Base-by-base conservation (phyloP, 2,329 filamentous ascomycete genomes). In the Talaromyces funiculosus region DNA sequence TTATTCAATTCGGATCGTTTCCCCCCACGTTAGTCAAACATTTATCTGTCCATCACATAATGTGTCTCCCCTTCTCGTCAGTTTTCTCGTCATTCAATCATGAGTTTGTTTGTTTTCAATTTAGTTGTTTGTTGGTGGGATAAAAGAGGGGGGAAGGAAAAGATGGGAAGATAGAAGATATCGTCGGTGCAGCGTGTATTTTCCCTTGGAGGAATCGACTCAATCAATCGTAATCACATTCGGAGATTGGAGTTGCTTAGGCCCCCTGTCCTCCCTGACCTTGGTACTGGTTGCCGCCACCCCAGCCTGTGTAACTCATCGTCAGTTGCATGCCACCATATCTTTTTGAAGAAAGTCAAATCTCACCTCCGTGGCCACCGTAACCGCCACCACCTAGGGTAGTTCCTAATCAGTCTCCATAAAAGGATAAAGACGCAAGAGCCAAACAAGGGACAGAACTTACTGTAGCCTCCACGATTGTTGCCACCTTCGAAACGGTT, bases 401-500 rank as follows among this genome's bases (percentile, higher is more conserved):
- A 57, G 16, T 40, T 38, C 14, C 26, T 37, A 35, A 35, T 66
- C 62, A 63, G 61, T 42, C 26, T 56, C 58, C 51, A 42, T 60
- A 9, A 51, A n/a, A 20, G 0, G 12, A 14, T 31, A n/a, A 62
- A 66, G 35, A 73, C 72, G 59, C 69, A n/a, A 14, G 4, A 7
- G 7, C n/a, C 6, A 43, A 16, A 8, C 18, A 14, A 45, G 18
- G 40, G 31, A 45, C n/a, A n/a, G n/a, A 38, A 24, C 31, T 68
- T 71, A 64, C 66, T 59, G 35, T 66, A 67, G 33, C 77, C 74
- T 53, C 72, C 72, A 63, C 80, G 64, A 49, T 68, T 66, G 45
- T 68, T 68, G 58, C 71, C 69, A 60, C 70, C 71, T 55, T 73
- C 69, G 20, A 74, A 75, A 60, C 73, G 72, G 24, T 78, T 77